Percentiles rank a stretch among this genome's conserved stretches.
These are phyloP conservation scores for Colletotrichum tofieldiae DNA, from an alignment of 2,329 filamentous ascomycete genomes.

Conservation along the genomic window DNA sequence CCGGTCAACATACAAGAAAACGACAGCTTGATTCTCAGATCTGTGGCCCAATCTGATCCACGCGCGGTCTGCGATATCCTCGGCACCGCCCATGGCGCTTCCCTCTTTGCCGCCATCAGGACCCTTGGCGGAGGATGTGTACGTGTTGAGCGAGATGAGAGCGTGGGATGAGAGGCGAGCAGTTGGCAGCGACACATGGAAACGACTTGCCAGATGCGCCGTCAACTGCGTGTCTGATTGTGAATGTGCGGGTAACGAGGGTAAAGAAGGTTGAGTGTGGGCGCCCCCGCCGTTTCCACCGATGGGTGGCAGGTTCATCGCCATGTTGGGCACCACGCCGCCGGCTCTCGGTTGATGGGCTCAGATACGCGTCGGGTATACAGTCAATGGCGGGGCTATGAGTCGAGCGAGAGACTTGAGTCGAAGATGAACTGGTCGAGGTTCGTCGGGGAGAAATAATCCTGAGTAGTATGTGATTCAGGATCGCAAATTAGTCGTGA, in stretches of 20 bases:
- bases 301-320: slow-evolving; percentile 69
- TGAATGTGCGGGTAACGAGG: slow-evolving; percentile 86
- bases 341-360: slow-evolving; percentile 18
- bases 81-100: slow-evolving; percentile 91
- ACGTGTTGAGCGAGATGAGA: slow-evolving; percentile 94
- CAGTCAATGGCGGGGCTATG: slow-evolving; percentile 7
- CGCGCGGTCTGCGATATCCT: slow-evolving; percentile 90
- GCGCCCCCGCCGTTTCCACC: slow-evolving; percentile 69
- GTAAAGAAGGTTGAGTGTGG: slow-evolving; percentile 89
- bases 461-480: background rate
- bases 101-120: slow-evolving; percentile 93
- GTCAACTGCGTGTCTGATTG: slow-evolving; percentile 86
- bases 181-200: slow-evolving; percentile 91
- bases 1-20: slow-evolving; percentile 83
- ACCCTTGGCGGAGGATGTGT: slow-evolving; percentile 89
- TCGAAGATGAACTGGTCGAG: slow-evolving; percentile 3
- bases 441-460: background rate
- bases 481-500: slow-evolving; percentile 34
- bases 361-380: slow-evolving; percentile 15
- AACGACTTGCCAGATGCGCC: slow-evolving; percentile 87
- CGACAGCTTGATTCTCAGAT: slow-evolving; percentile 91
- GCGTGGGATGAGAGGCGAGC: slow-evolving; percentile 92
- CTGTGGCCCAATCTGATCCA: slow-evolving; percentile 89
- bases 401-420: background rate
- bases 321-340: slow-evolving; percentile 65